Evolutionary conservation across 352 stramenopile species (phyloP), one percentile per base, ranked within the genome.

Genomic region (Globisporangium perplexum): DNA sequence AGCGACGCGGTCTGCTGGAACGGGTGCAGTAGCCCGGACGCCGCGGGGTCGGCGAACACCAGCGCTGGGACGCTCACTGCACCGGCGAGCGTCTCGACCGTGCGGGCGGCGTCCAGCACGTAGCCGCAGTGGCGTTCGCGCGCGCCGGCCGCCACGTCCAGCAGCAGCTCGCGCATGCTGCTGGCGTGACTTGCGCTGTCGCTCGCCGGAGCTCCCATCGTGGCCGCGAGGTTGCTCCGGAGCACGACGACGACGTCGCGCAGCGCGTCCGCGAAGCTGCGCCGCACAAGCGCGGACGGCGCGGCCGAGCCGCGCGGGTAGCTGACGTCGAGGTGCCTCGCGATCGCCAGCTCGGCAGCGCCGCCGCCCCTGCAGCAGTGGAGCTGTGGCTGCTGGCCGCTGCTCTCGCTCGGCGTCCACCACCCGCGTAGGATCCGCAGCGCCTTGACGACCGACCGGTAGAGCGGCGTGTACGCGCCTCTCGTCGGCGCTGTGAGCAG

Each of bases 401-500:
- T 10, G 28, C 33, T n/a, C 12, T 50, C 18, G 18, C 33, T 31
- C 3, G 58, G 53, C 30, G 75, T 57, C 48, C 53, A 74, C 73
- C 66, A 75, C 42, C 63, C 72, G 36, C 39, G 56, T 15, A 90
- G 58, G 6, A 90, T 74, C 7, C 75, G 72, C 3, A 93, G 58
- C 10, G 65, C 60, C 55, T 90, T 88, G 38, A 77, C 53, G 4
- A 88, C 57, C 0, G 68, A 65, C 1, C 63, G 68, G 30, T 74
- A 83, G 46, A 89, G 89, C 55, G 87, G 77, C 46, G 83, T 86
- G 59, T 80, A 87, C 4, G 88, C 62, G 0, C 66, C 74, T 61
- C 83, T 89, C 1, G 66, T 78, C 3, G 75, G 57, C 0, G 73
- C 77, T 31, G 77, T 57, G n/a, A 90, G 23, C 24, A 88, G 14